Evolutionary conservation across 2,329 filamentous ascomycete genomes (phyloP).

Genomic region (Monilinia fructigena): DNA sequence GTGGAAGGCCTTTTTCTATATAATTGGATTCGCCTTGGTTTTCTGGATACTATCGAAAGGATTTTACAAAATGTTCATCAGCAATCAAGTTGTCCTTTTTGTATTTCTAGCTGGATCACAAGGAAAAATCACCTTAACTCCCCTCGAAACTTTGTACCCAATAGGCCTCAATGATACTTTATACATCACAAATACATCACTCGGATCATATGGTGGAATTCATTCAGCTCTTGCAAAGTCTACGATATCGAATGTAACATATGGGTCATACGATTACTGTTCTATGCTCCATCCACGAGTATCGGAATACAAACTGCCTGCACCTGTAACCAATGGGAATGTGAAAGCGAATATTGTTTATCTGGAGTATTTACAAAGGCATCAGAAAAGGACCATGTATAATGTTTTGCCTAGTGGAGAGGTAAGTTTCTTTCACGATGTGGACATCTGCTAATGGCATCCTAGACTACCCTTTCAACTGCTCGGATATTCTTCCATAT

Average conservation of each 20-base stretch:
- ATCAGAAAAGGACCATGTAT: conserved; percentile 43
- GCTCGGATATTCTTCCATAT: conserved; percentile 42
- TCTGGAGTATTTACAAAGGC: conserved; percentile 43
- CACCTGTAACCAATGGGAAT: conserved; percentile 36
- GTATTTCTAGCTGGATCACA: background rate
- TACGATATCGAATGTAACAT: conserved; percentile 26
- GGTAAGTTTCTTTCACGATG: conserved; percentile 29
- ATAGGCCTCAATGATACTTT: conserved; percentile 41
- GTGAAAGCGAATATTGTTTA: conserved; percentile 41
- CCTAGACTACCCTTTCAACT: conserved; percentile 43
- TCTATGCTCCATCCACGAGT: conserved; percentile 43
- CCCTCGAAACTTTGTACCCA: conserved; percentile 41
- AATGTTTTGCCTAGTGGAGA: conserved; percentile 44
- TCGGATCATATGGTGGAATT: conserved; percentile 43
- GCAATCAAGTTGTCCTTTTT: background rate
- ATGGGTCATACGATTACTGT: conserved; percentile 44
- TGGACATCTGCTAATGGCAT: background rate
- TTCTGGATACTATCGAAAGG: background rate
- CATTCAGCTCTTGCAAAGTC: conserved; percentile 38
- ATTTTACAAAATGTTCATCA: background rate
- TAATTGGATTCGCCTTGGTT: background rate
- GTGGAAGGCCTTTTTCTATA: background rate
- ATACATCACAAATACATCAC: conserved; percentile 41
- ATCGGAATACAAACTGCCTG: conserved; percentile 40
- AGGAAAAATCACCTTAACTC: conserved; percentile 12